phyloP scores from a whole-genome alignment of 768 basidiomycete genomes.

The Rhodotorula paludigena region DNA sequence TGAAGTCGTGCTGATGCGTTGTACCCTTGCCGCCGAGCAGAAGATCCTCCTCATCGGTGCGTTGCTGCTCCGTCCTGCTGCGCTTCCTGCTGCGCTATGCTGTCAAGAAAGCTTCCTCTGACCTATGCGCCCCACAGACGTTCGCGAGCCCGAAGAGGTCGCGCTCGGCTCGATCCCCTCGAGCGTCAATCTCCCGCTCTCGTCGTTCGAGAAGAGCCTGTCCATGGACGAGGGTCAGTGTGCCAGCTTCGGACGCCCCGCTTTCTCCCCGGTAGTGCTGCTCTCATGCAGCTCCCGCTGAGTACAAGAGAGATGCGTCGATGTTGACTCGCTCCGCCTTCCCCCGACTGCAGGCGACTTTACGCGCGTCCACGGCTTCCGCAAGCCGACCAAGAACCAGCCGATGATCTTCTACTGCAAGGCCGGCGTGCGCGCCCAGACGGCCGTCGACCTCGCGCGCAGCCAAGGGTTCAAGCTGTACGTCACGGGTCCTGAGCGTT shows the following conservation, averaged over 20 bases:
- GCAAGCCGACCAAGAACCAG: constrained; percentile 65
- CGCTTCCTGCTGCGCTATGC: neutral
- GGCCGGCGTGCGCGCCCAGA: constrained; percentile 74
- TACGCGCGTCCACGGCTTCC: constrained; percentile 62
- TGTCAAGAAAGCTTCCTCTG: neutral
- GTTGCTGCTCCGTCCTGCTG: neutral
- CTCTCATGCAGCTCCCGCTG: no score
- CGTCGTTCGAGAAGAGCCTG: constrained; percentile 65
- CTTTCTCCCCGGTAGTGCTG: no score
- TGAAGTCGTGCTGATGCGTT: neutral
- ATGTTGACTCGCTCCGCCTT: neutral
- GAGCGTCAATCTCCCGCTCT: constrained; percentile 80
- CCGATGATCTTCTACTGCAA: constrained; percentile 86
- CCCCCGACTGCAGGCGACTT: constrained; percentile 52
- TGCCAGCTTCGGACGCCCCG: neutral
- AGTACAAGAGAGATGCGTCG: neutral
- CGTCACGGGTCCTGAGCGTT: constrained; percentile 40
- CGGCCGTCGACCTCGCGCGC: constrained; percentile 74
- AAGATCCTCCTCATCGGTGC: constrained; percentile 33
- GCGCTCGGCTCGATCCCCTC: constrained; percentile 88
- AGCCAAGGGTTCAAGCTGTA: constrained; percentile 77
- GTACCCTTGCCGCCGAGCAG: constrained; percentile 14
- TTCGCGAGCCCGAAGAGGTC: constrained; percentile 89
- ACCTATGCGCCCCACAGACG: constrained; percentile 57
- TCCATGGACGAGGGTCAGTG: constrained; percentile 50